Conservation (phyloP, 352 stramenopile genomes). For the Paralagenidium karlingii region DNA sequence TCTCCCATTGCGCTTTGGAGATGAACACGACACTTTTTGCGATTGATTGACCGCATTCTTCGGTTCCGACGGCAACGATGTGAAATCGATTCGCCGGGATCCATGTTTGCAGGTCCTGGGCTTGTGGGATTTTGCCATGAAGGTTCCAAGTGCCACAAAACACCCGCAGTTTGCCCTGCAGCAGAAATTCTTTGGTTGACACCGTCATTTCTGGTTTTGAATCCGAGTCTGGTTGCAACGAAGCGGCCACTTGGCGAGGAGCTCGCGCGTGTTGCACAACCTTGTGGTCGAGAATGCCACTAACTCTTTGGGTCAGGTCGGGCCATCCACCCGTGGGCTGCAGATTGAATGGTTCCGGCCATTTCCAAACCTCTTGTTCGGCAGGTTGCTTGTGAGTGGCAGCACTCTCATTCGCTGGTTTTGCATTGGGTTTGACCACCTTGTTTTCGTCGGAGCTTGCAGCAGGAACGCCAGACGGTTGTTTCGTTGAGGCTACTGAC, state of each 20-base stretch:
- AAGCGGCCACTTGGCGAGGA: slow-evolving; percentile 15
- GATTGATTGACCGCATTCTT: slow-evolving; percentile 92
- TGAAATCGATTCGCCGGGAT: slow-evolving; percentile 77
- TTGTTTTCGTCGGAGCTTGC: too few relatives aligned
- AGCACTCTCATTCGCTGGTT: too few relatives aligned
- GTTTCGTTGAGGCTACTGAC: too few relatives aligned
- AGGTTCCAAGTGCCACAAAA: slow-evolving; percentile 83
- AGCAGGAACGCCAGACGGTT: too few relatives aligned
- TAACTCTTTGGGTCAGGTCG: too few relatives aligned
- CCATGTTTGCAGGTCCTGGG: slow-evolving; percentile 43
- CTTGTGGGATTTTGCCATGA: slow-evolving; percentile 50
- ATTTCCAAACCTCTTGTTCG: slow-evolving; percentile 15
- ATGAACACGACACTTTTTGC: slow-evolving; percentile 89
- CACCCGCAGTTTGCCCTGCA: slow-evolving; percentile 30
- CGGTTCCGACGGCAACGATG: slow-evolving; percentile 78
- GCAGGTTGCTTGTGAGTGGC: too few relatives aligned
- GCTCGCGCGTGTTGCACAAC: slow-evolving; percentile 5
- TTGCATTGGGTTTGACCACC: too few relatives aligned
- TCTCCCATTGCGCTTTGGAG: slow-evolving; percentile 76
- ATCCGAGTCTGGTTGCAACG: too few relatives aligned
- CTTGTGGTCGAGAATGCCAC: too few relatives aligned
- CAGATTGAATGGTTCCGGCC: slow-evolving; percentile 40
- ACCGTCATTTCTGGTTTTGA: neutral
- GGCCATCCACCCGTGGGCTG: slow-evolving; percentile 34
- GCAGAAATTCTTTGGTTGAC: slow-evolving; percentile 20